Evolutionary conservation across 805 yeast genomes (phyloP), one percentile per base, ranked within the genome.

Genomic region (Pichia occidentalis): DNA sequence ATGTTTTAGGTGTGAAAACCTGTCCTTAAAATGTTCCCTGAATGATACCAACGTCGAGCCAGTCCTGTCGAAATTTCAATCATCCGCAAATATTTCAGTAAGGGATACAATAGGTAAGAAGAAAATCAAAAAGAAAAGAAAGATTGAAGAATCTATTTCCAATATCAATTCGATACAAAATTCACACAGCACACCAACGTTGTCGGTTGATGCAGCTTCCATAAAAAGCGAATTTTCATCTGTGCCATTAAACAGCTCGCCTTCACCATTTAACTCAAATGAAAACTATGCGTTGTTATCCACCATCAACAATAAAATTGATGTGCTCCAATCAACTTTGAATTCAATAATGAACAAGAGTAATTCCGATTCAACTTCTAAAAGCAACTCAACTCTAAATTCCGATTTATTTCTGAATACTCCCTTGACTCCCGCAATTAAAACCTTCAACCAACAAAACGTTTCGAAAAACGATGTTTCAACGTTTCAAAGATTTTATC

Each of bases 1-100:
- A 10, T 54, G 59, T 36, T 49, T 53, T 31, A 46, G 59, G n/a
- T 54, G 59, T 42, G 47, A 48, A 16, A 52, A 50, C 25, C 35
- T 52, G 24, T 48, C 49, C 4, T 23, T 47, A 7, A 33, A 38
- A 25, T 53, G 58, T 31, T 49, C 56, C 2, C 34, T 52, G 11
- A 42, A 39, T 17, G 47, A 39, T 14, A 30, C 27, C 14, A 39
- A 32, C n/a, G 21, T 24, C 12, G 37, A 44, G 11, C 44, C 40
- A 26, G 33, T 17, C 24, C 45, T 29, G 16, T 42, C 44, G 7
- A 35, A 14, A 7, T 40, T 43, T 16, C 46, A 43, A 25, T 23
- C 34, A 39, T 30, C 38, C n/a, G 40, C 45, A 9, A 24, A 24
- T 11, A 9, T 42, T 2, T 25, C 13, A 32, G 24, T 34, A 14